Percentiles rank a stretch among this genome's conserved stretches.
These are phyloP conservation scores for Starmerella powellii DNA, from an alignment of 805 yeast species.

Conservation along the genomic window DNA sequence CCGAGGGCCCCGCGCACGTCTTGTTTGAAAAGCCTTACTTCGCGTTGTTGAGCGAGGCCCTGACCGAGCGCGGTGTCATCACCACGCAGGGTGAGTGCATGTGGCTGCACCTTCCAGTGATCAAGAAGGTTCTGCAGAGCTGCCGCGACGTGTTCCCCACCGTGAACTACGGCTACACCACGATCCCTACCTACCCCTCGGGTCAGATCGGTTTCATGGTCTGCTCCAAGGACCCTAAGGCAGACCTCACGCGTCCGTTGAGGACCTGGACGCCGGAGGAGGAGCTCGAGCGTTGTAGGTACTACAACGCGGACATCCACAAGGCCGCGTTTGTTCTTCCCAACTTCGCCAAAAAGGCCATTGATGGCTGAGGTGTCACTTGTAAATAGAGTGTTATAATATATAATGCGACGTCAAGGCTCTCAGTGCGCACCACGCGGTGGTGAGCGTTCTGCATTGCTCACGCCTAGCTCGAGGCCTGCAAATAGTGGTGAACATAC, in stretches of 20 bases:
- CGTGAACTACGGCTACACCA: constrained; percentile 66
- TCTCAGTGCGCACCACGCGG: neutral
- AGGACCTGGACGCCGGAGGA: constrained; percentile 36
- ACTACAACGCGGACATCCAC: constrained; percentile 59
- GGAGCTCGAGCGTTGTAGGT: constrained; percentile 43
- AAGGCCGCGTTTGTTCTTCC: constrained; percentile 66
- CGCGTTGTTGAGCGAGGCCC: constrained; percentile 69
- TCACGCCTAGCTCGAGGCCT: too few relatives aligned
- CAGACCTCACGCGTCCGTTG: constrained; percentile 40
- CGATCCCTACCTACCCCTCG: constrained; percentile 78
- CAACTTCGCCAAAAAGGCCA: constrained; percentile 47
- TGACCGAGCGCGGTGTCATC: constrained; percentile 85
- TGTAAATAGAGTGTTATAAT: too few relatives aligned
- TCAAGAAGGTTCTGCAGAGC: constrained; percentile 60
- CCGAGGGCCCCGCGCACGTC: constrained; percentile 95
- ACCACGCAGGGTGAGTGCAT: constrained; percentile 81
- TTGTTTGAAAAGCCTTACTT: constrained; percentile 89
- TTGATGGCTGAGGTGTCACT: constrained; percentile 8
- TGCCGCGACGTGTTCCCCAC: constrained; percentile 72
- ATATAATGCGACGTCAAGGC: too few relatives aligned
- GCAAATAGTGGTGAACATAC: constrained; percentile 13
- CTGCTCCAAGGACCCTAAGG: constrained; percentile 45
- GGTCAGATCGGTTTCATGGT: constrained; percentile 76
- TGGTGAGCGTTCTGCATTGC: too few relatives aligned
- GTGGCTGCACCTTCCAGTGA: constrained; percentile 72